Conservation (phyloP, 2,329 filamentous ascomycete genomes). For the Cercospora sesami region DNA sequence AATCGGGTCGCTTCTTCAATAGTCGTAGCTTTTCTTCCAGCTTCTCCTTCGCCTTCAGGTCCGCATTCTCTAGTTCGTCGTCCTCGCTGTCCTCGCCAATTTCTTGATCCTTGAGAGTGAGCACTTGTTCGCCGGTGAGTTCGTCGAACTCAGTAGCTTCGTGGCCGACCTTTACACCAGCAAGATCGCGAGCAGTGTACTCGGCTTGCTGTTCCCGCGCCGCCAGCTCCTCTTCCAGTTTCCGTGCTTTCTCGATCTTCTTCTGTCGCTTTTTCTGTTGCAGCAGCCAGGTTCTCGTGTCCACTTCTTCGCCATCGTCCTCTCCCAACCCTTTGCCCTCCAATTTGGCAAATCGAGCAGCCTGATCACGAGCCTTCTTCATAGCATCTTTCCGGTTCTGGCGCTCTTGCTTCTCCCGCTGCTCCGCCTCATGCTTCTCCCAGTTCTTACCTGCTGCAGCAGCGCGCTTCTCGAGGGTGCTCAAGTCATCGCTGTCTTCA, state of each 20-base stretch:
- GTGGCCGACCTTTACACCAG: constrained; percentile 89
- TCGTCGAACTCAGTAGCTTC: constrained; percentile 79
- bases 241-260: constrained; percentile 74
- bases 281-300: constrained; percentile 83
- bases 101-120: constrained; percentile 91
- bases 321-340: constrained; percentile 86
- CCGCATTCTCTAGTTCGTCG: constrained; percentile 81
- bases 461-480: constrained; percentile 79
- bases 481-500: constrained; percentile 61
- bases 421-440: constrained; percentile 68
- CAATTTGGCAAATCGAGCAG: constrained; percentile 71
- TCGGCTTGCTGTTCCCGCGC: constrained; percentile 69
- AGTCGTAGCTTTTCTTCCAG: constrained; percentile 74
- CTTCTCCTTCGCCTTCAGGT: constrained; percentile 70
- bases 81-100: constrained; percentile 79
- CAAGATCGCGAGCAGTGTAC: constrained; percentile 82
- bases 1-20: constrained; percentile 86
- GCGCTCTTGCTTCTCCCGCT: constrained; percentile 70
- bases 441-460: constrained; percentile 73
- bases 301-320: constrained; percentile 63
- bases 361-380: constrained; percentile 82
- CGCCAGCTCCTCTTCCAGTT: constrained; percentile 72
- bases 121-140: constrained; percentile 72
- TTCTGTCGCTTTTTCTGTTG: constrained; percentile 92
- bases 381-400: constrained; percentile 80